phyloP scores from a whole-genome alignment of 2,329 filamentous ascomycete genomes.

The Neoascochyta sp. region DNA sequence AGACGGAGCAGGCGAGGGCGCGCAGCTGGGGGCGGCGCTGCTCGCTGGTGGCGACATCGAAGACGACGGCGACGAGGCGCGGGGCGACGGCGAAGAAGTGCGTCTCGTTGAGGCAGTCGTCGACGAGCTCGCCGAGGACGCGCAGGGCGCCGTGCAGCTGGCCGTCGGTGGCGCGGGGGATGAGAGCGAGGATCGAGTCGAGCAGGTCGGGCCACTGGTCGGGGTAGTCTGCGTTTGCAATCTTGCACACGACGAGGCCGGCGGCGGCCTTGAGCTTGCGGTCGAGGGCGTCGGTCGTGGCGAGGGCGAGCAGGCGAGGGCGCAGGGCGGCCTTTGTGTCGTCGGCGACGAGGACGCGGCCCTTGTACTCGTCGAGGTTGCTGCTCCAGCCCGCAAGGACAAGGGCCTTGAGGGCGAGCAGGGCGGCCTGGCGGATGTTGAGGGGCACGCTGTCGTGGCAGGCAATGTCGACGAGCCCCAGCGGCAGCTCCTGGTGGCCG shows the following conservation, averaged over 20 bases:
- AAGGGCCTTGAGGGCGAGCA: conserved; percentile 76
- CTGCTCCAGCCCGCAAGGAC: conserved; percentile 81
- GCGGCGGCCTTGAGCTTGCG: conserved; percentile 86
- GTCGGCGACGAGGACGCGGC: conserved; percentile 66
- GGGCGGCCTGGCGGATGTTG: conserved; percentile 75
- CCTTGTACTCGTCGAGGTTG: conserved; percentile 67
- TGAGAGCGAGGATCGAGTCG: conserved; percentile 71
- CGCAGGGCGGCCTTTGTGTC: conserved; percentile 70
- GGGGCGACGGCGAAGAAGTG: conserved; percentile 90
- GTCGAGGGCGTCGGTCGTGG: conserved; percentile 68
- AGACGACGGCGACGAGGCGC: conserved; percentile 79
- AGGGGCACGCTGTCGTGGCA: conserved; percentile 69
- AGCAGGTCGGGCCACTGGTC: conserved; percentile 92
- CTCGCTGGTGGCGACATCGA: conserved; percentile 74
- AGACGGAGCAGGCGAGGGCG: conserved; percentile 83
- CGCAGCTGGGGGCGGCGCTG: conserved; percentile 71
- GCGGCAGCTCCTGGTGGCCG: conserved; percentile 66
- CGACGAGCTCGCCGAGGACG: conserved; percentile 83
- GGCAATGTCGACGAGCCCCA: conserved; percentile 76
- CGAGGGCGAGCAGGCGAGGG: conserved; percentile 70
- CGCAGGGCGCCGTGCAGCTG: conserved; percentile 87
- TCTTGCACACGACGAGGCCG: conserved; percentile 87
- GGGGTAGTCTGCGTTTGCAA: conserved; percentile 88
- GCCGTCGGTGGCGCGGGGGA: conserved; percentile 69
- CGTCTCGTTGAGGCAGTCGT: conserved; percentile 88